phyloP scores from a whole-genome alignment of 1,139 yeast genomes.

The Hansenula sp. region DNA sequence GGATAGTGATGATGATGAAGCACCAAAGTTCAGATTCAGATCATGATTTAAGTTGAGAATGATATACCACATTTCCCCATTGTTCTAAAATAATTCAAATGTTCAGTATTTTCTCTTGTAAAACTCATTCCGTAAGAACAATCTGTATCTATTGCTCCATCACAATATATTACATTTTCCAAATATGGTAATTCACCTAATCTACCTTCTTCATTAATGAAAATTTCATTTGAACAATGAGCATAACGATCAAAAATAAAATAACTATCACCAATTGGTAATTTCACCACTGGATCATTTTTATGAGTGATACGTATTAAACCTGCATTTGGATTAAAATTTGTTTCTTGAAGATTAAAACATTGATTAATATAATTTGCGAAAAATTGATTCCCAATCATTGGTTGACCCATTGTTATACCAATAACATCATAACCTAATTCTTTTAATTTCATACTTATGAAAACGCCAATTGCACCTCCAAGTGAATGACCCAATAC shows the following conservation, averaged over 20 bases:
- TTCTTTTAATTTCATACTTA: constrained; percentile 36
- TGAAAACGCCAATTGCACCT: constrained; percentile 40
- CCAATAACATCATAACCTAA: constrained; percentile 27
- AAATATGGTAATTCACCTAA: constrained; percentile 22
- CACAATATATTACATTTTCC: constrained; percentile 35
- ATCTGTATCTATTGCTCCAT: constrained; percentile 29
- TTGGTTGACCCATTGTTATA: constrained; percentile 46
- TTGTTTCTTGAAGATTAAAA: constrained; percentile 6
- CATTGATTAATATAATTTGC: constrained; percentile 35
- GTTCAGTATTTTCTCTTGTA: constrained; percentile 34
- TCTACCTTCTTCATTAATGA: constrained; percentile 36
- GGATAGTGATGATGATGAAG: constrained; percentile 23
- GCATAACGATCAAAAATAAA: constrained; percentile 25
- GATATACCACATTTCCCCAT: constrained; percentile 43
- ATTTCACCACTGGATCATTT: constrained; percentile 40
- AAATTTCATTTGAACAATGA: constrained; percentile 43
- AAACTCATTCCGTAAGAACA: constrained; percentile 21
- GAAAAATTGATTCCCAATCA: constrained; percentile 40
- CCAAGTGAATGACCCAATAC: constrained; percentile 51
- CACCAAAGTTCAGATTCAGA: constrained; percentile 33
- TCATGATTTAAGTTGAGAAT: constrained; percentile 12
- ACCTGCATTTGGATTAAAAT: constrained; percentile 20
- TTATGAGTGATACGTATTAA: constrained; percentile 41
- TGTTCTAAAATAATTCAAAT: constrained; percentile 43
- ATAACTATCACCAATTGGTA: constrained; percentile 31